A percentile compares a stretch with the other conserved stretches of the same genome.
Conservation (phyloP, 1,284 basidiomycete species). For the Ceratobasidium theobromae region DNA sequence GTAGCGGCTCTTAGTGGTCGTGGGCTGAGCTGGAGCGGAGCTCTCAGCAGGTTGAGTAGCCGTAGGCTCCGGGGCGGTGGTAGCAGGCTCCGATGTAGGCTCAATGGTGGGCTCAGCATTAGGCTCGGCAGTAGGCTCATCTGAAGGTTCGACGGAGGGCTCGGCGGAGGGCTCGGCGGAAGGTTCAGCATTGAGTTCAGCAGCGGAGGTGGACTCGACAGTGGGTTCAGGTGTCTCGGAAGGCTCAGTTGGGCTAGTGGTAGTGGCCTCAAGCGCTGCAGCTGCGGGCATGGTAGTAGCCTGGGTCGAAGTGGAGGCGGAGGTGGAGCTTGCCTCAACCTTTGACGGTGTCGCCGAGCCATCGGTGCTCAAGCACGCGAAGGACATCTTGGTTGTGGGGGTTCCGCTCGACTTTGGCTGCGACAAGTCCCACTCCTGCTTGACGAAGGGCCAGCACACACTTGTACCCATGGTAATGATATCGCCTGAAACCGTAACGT, state of each 20-base stretch:
- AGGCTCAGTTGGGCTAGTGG: not conserved
- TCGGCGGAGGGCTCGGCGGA: not conserved
- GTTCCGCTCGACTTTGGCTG: constrained; percentile 8
- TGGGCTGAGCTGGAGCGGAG: too few species aligned
- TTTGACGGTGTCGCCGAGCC: not conserved
- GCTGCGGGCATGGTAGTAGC: not conserved
- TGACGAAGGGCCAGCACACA: constrained; percentile 19
- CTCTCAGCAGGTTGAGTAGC: not conserved
- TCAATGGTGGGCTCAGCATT: not conserved
- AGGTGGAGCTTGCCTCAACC: not conserved
- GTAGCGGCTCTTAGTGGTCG: too few species aligned
- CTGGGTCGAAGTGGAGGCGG: not conserved
- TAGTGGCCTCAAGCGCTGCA: not conserved
- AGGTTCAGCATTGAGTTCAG: too few species aligned
- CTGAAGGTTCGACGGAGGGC: not conserved
- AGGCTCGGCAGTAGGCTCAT: not conserved
- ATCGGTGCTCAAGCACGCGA: constrained; percentile 23
- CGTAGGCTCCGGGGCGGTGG: not conserved
- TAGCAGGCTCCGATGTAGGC: not conserved
- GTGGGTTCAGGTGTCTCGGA: not conserved
- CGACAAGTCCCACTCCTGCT: constrained; percentile 12
- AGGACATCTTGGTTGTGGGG: constrained; percentile 3
- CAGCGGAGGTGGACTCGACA: not conserved
- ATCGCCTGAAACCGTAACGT: constrained; percentile 17
- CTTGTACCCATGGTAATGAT: not conserved